Evolutionary conservation across 495 filamentous ascomycete species (phyloP).

Genomic region (Annulohypoxylon bovei): DNA sequence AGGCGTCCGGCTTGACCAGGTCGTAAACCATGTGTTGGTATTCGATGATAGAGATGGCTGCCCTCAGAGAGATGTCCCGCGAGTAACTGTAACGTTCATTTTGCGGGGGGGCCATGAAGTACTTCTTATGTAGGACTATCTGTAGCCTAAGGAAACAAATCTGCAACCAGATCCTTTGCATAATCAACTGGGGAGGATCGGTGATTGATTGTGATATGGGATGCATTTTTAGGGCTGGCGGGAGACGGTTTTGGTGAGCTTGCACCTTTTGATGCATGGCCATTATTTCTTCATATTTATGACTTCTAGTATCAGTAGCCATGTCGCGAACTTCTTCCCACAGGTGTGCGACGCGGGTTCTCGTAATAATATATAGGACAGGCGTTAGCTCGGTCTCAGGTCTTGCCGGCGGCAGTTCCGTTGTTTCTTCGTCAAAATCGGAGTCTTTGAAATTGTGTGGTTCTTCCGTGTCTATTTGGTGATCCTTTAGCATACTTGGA

Average conservation of each 20-base stretch:
- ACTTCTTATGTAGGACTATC: conserved; percentile 48
- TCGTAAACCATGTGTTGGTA: conserved; percentile 50
- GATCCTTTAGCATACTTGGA: conserved; percentile 47
- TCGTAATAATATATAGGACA: conserved; percentile 53
- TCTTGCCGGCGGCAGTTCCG: conserved; percentile 47
- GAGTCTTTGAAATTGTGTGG: conserved; percentile 57
- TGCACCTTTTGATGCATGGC: conserved; percentile 49
- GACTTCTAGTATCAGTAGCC: conserved; percentile 35
- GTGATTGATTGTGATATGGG: conserved; percentile 48
- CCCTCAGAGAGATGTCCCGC: conserved; percentile 40
- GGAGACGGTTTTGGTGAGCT: conserved; percentile 44
- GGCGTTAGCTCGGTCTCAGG: conserved; percentile 51
- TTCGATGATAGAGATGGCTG: conserved; percentile 49
- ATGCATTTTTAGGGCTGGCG: conserved; percentile 44
- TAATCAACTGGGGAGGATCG: conserved; percentile 47
- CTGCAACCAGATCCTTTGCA: conserved; percentile 48
- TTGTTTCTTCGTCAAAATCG: conserved; percentile 53
- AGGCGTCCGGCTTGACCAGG: conserved; percentile 45
- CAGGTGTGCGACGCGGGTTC: conserved; percentile 50
- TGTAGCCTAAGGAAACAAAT: conserved; percentile 41
- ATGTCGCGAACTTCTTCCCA: conserved; percentile 58
- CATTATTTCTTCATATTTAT: conserved; percentile 51
- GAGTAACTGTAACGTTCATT: conserved; percentile 45
- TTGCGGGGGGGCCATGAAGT: conserved; percentile 41
- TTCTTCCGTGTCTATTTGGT: conserved; percentile 51